Evolutionary conservation across 2,329 filamentous ascomycete species (phyloP), one percentile per base, ranked within the genome.

Genomic region (Thielaviopsis musarum): DNA sequence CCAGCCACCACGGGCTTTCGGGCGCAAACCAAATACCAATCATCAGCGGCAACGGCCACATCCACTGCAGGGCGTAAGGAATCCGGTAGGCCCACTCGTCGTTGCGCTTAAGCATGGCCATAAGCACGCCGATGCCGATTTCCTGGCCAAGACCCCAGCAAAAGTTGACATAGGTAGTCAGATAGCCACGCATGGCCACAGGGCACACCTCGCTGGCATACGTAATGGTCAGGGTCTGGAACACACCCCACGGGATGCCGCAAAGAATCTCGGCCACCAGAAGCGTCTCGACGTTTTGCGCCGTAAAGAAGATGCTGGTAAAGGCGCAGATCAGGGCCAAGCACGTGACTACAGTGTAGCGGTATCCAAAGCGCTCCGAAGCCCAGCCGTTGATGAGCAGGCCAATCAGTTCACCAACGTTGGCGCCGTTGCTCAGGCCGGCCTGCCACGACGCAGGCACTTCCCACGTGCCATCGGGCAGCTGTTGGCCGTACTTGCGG

Each of bases 141-240:
- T 84, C 74, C 69, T 89, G 85, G 19, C 85, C 85, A n/a, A 88
- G 72, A 38, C 83, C 85, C 84, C 84, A 88, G 75, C 85, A 88
- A 66, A 85, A 83, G 72, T 87, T 87, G 70, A 87, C 81, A 63
- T 87, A 88, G 6, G 84, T 87, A 0, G 84, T 88, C 63, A 86
- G 71, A 66, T 85, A 85, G 58, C 84, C 84, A 62, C 85, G 80
- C 57, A 89, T 76, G 53, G 83, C 81, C 6, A 88, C 78, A 2
- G 85, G 85, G 66, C 84, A 87, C 61, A 88, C 84, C 66, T 88
- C 84, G 59, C 81, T 82, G 30, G 83, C 84, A 65, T 87, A 87
- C 0, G 83, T 82, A 62, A 82, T 77, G 63, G 77, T 79, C 45
- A 82, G 70, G 30, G 75, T 74, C 67, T 81, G 77, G 69, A 83